These are phyloP conservation scores for Pinus taeda DNA, from an alignment of 75 land plant species.

Conservation along the genomic window DNA sequence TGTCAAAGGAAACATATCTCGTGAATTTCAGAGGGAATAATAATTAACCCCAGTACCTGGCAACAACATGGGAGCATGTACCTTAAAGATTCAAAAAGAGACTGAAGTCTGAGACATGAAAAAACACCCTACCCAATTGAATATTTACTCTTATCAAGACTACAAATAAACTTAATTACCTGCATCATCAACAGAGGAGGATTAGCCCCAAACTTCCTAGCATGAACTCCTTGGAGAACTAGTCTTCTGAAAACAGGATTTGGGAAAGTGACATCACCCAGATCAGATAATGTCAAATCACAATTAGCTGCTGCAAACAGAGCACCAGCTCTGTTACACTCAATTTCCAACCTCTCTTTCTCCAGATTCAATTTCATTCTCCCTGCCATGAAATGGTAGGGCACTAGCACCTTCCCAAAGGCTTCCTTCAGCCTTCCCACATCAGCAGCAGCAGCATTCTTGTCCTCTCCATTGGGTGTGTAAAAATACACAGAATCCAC, in stretches of 20 bases:
- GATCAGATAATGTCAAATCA: conserved; percentile 15
- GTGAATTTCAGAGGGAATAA: too few relatives aligned
- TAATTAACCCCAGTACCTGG: too few relatives aligned
- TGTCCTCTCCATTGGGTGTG: conserved; percentile 6
- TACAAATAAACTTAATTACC: too few relatives aligned
- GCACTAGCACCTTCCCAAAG: conserved; percentile 24
- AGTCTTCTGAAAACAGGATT: conserved; percentile 31
- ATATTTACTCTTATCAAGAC: too few relatives aligned
- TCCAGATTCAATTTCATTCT: conserved; percentile 12
- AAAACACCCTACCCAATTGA: too few relatives aligned
- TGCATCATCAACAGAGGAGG: too few relatives aligned
- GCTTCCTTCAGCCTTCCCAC: conserved; percentile 8
- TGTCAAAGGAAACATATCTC: too few relatives aligned
- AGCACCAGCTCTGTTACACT: conserved; percentile 36
- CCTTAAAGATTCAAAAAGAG: too few relatives aligned
- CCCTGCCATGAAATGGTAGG: conserved; percentile 53
- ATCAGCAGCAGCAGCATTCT: background rate
- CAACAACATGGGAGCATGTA: too few relatives aligned
- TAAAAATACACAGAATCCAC: conserved; percentile 62
- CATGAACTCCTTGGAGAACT: background rate
- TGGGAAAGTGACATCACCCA: conserved; percentile 23
- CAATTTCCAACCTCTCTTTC: conserved; percentile 23
- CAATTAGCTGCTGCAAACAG: conserved; percentile 22
- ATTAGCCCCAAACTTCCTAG: too few relatives aligned
- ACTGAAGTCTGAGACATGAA: too few relatives aligned